Percentiles rank a stretch among this genome's conserved stretches.
Evolutionary conservation across 192 early-diverging fungal species (phyloP).

Genomic region (Rhizophagus clarus): DNA sequence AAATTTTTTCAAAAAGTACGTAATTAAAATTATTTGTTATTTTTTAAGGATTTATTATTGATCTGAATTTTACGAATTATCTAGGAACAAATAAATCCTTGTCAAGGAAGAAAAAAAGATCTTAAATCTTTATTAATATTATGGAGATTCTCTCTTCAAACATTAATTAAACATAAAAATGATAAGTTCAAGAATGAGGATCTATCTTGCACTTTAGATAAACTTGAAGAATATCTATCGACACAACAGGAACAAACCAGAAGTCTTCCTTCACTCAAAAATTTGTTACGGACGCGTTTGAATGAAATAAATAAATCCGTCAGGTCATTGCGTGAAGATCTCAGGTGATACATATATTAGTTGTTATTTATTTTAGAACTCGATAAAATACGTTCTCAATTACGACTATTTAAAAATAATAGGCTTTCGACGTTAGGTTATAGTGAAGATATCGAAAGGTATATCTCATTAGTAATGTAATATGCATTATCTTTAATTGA

Average conservation of each 20-base stretch:
- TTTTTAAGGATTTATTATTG: not conserved
- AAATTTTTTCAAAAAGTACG: not conserved
- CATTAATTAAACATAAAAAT: not conserved
- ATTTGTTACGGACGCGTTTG: not conserved
- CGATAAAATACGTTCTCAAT: too few species aligned
- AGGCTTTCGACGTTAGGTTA: too few species aligned
- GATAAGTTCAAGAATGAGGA: not conserved
- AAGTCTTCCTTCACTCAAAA: not conserved
- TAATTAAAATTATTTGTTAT: not conserved
- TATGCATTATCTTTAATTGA: too few species aligned
- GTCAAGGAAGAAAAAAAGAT: constrained; percentile 3
- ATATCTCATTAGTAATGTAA: too few species aligned
- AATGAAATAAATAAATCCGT: constrained; percentile 22
- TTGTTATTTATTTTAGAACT: not conserved
- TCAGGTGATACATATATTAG: not conserved
- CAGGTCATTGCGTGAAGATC: not conserved
- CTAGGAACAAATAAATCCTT: constrained; percentile 7
- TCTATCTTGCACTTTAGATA: not conserved
- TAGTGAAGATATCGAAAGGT: too few species aligned
- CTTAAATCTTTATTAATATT: constrained; percentile 8
- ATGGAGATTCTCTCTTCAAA: not conserved
- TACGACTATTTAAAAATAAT: too few species aligned
- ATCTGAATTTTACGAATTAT: not conserved
- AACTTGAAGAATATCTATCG: not conserved
- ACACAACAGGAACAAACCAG: not conserved